Evolutionary conservation across 345 rosid genomes (phyloP), one percentile per base, ranked within the genome.

Genomic region (Heritiera fomes): DNA sequence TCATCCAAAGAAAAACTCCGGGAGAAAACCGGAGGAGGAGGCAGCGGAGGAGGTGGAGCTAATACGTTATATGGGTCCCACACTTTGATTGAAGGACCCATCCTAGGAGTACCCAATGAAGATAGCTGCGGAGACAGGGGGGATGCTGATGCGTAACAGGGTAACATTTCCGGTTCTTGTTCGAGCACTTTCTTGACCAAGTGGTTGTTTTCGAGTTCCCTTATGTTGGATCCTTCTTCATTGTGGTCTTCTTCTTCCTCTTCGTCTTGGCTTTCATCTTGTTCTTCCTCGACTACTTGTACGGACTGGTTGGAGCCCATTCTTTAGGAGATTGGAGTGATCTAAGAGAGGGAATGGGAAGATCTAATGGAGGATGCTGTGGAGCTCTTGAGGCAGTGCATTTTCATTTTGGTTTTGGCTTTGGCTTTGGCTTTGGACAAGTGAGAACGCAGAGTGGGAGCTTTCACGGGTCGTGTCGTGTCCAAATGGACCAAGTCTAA

Each of bases 41-140:
- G 90, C 8, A 83, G 89, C 12, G 84, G 92, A 0, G 93, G 92
- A 15, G 93, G 92, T 1, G 95, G 97, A 9, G 94, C 81, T 30
- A 95, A 89, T 75, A 95, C 99, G 74, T 95, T 93, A 84, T 93
- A 95, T 11, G 99, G 98, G 80, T 95, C 99, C 98, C 97, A 95
- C 8, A 95, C 98, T 78, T 92, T 93, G 83, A 93, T 95, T 0
- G 97, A 90, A 0, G 98, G 97, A 1, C 98, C 98, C 76, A 95
- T 83, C 66, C 98, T 86, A 6, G 98, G 98, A 46, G 98, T 95
- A 9, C 98, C 98, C 56, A 93, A 84, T 41, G 94, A 85, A 32
- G 99, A 95, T 23, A 89, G 86, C 87, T 95, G 99, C 4, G 99
- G 98, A 3, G 97, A 93, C 43, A 95, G 89, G 4, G 99, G 99